Percentiles rank a stretch among this genome's conserved stretches.
Evolutionary conservation across 2,329 filamentous ascomycete species (phyloP).

Genomic region (Tolypocladium tundrense): DNA sequence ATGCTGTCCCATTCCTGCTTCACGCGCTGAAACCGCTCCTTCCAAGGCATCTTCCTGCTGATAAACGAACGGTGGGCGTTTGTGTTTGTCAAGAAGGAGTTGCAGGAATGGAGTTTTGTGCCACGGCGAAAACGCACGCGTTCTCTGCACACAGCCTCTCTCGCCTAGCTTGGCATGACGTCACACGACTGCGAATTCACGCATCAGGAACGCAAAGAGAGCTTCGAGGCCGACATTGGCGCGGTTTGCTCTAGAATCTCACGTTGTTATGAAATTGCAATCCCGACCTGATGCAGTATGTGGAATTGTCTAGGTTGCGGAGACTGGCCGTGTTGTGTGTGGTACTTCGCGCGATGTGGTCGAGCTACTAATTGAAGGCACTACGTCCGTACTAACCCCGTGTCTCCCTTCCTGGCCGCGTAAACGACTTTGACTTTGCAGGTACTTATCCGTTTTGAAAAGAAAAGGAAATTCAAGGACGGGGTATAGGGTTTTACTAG

Average conservation of each 20-base stretch:
- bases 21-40: slow-evolving; percentile 25
- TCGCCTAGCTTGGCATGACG: not conserved
- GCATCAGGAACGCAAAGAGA: not conserved
- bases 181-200: not conserved
- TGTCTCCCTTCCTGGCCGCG: too few relatives aligned
- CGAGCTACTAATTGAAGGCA: too few relatives aligned
- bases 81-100: not conserved
- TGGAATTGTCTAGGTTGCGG: not conserved
- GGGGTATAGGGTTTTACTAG: too few relatives aligned
- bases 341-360: too few relatives aligned
- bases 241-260: fast-evolving
- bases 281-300: not conserved
- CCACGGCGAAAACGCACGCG: not conserved
- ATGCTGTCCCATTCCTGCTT: slow-evolving; percentile 27
- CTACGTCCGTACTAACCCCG: too few relatives aligned
- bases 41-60: slow-evolving; percentile 21
- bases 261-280: not conserved
- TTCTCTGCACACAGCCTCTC: not conserved
- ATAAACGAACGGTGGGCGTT: not conserved
- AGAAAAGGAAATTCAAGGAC: too few relatives aligned
- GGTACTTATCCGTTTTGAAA: too few relatives aligned
- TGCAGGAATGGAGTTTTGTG: not conserved
- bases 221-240: not conserved
- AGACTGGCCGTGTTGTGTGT: not conserved
- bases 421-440: not conserved